These are phyloP conservation scores for Tylopilus vinaceipallidus DNA, from an alignment of 768 basidiomycete species.

Conservation along the genomic window DNA sequence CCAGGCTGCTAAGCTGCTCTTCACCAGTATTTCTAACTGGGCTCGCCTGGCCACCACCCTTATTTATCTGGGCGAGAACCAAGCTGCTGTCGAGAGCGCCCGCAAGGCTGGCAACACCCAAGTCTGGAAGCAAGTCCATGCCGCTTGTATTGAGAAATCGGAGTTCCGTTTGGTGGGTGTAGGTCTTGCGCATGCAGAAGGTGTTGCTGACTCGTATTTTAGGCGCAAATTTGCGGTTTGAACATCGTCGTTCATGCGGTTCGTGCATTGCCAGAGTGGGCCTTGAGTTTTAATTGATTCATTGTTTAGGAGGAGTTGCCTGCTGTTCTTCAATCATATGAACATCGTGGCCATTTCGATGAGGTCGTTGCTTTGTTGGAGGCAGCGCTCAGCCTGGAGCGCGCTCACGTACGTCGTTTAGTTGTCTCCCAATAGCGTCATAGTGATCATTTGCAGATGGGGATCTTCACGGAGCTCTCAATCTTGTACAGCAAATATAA, in stretches of 20 bases:
- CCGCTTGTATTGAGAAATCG: slow-evolving; percentile 95
- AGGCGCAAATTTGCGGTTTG: slow-evolving; percentile 98
- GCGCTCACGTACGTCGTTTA: slow-evolving; percentile 69
- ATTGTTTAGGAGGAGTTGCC: slow-evolving; percentile 67
- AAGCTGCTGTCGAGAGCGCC: slow-evolving; percentile 98
- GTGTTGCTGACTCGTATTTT: slow-evolving; percentile 10
- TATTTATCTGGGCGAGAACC: slow-evolving; percentile 97
- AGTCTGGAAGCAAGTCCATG: slow-evolving; percentile 99
- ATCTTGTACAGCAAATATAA: slow-evolving; percentile 93
- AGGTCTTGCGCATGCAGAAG: background rate
- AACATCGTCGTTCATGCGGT: slow-evolving; percentile 93
- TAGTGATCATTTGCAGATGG: slow-evolving; percentile 57
- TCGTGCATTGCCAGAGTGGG: slow-evolving; percentile 18
- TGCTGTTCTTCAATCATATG: slow-evolving; percentile 77
- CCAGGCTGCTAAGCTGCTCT: slow-evolving; percentile 93
- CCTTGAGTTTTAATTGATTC: slow-evolving; percentile 4
- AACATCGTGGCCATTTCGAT: slow-evolving; percentile 89
- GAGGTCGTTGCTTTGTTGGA: slow-evolving; percentile 91
- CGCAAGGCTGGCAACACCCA: slow-evolving; percentile 99
- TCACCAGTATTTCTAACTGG: slow-evolving; percentile 98
- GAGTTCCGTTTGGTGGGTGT: slow-evolving; percentile 83
- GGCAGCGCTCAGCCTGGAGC: slow-evolving; percentile 92
- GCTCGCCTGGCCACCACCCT: slow-evolving; percentile 96
- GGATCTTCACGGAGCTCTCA: slow-evolving; percentile 94
- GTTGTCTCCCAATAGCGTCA: background rate